phyloP scores from a whole-genome alignment of 257 asterid species.

The Solanum chaucha region DNA sequence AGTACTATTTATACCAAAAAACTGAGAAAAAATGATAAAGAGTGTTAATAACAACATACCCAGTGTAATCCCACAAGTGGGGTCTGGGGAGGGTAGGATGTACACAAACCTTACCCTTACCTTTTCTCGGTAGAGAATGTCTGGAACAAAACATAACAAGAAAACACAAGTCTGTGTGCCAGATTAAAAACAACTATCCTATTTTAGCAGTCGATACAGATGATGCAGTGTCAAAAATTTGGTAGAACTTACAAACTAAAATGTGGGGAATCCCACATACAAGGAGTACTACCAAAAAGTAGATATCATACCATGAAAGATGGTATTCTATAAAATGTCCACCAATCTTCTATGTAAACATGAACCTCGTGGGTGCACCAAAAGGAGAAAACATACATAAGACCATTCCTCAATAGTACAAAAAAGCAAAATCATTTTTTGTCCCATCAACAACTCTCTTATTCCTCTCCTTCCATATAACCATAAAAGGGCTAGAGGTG shows the following conservation, averaged over 20 bases:
- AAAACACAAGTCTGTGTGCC: not conserved
- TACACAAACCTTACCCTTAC: not conserved
- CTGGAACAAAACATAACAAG: not conserved
- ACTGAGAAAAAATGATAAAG: not conserved
- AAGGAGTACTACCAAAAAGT: not conserved
- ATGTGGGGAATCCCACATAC: not conserved
- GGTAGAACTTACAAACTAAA: not conserved
- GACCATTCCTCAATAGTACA: not conserved
- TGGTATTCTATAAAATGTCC: not conserved
- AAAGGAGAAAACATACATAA: not conserved
- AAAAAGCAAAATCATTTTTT: not conserved
- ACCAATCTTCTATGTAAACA: not conserved
- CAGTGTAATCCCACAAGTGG: not conserved
- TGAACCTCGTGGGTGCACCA: not conserved
- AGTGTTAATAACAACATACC: not conserved
- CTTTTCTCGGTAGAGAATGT: not conserved
- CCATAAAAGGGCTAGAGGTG: not conserved
- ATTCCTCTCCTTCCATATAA: not conserved
- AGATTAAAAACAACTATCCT: not conserved
- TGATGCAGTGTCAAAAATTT: not conserved
- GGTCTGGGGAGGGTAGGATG: not conserved
- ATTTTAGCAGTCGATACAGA: not conserved
- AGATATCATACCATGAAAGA: not conserved
- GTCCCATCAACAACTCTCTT: not conserved
- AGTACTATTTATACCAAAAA: not conserved